Percentiles rank a stretch among this genome's conserved stretches.
phyloP scores from a whole-genome alignment of 1,284 basidiomycete genomes.

The Rhodotorula mucilaginosa region DNA sequence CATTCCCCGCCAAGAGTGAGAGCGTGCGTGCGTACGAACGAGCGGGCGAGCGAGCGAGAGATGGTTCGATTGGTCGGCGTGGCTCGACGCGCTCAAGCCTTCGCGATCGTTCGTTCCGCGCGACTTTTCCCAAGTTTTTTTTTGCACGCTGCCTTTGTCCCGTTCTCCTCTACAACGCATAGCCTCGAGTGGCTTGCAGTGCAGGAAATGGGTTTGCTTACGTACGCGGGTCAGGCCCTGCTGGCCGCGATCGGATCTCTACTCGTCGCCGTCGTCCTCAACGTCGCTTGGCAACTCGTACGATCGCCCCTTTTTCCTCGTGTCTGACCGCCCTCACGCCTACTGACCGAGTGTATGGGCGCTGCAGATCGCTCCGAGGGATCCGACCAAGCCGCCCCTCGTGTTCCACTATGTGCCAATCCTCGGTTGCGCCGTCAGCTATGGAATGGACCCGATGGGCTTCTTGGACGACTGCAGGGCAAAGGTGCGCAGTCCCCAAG shows the following conservation, averaged over 20 bases:
- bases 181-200: too few species aligned
- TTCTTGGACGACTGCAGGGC: constrained; percentile 73
- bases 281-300: constrained; percentile 64
- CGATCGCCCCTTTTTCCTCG: constrained; percentile 34
- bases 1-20: too few species aligned
- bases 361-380: constrained; percentile 57
- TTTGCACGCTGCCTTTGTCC: too few species aligned
- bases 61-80: too few species aligned
- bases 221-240: not conserved
- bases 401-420: constrained; percentile 77
- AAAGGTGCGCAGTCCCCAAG: constrained; percentile 59
- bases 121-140: too few species aligned
- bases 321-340: not conserved
- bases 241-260: constrained; percentile 14
- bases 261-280: constrained; percentile 58
- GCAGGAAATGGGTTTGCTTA: constrained; percentile 2
- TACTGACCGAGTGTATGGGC: not conserved
- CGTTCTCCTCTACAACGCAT: too few species aligned
- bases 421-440: constrained; percentile 68
- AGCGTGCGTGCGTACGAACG: too few species aligned
- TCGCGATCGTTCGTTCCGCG: too few species aligned
- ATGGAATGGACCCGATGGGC: constrained; percentile 75
- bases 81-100: too few species aligned
- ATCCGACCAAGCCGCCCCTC: constrained; percentile 63
- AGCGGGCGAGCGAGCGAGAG: too few species aligned